phyloP scores from a whole-genome alignment of 2,329 filamentous ascomycete genomes.

The Cadophora gregata region DNA sequence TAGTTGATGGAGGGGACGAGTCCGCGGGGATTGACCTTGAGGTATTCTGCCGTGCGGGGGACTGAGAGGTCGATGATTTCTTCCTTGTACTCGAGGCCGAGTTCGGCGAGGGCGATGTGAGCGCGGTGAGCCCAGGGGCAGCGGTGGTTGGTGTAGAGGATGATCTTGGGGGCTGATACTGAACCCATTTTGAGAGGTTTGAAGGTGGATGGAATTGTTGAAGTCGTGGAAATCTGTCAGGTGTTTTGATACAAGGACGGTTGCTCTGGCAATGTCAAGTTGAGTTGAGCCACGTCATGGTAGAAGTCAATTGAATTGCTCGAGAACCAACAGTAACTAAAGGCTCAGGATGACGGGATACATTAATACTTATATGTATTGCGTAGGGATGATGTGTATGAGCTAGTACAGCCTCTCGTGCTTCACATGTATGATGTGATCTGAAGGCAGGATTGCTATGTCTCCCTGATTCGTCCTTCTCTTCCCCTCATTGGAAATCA shows the following conservation, averaged over 20 bases:
- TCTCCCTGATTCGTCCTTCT: background rate
- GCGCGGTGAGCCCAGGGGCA: slow-evolving; percentile 81
- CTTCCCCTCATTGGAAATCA: slow-evolving; percentile 17
- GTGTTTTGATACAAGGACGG: too few species aligned
- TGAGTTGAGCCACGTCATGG: background rate
- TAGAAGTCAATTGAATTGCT: background rate
- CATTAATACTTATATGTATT: background rate
- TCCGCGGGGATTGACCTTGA: slow-evolving; percentile 79
- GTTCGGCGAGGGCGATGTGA: slow-evolving; percentile 73
- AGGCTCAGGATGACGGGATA: background rate
- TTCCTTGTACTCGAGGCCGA: slow-evolving; percentile 69
- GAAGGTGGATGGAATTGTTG: background rate
- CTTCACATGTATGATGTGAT: slow-evolving; percentile 16
- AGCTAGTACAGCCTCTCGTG: background rate
- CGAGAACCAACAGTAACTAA: background rate
- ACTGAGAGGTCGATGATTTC: slow-evolving; percentile 73
- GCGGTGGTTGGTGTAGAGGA: slow-evolving; percentile 70
- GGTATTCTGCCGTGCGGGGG: slow-evolving; percentile 75
- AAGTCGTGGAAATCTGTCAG: background rate
- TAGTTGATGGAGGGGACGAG: slow-evolving; percentile 75
- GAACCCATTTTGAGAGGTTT: slow-evolving; percentile 32
- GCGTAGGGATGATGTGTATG: background rate
- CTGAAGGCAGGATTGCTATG: background rate
- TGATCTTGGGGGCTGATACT: slow-evolving; percentile 50
- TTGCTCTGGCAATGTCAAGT: background rate